These are phyloP conservation scores for Pichia sp. DNA, from an alignment of 1,139 yeast genomes.

Conservation along the genomic window DNA sequence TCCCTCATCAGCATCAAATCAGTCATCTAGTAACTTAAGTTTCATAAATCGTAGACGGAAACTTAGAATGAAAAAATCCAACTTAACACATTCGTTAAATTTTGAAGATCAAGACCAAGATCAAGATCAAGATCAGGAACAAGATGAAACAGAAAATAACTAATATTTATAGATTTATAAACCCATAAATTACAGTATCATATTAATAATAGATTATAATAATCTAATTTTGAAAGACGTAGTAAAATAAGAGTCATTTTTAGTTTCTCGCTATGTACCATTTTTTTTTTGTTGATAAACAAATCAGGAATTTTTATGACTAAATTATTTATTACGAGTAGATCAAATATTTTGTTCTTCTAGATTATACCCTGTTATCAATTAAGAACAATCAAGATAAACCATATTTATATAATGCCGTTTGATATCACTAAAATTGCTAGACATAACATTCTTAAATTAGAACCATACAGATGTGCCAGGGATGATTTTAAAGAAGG, in stretches of 20 bases:
- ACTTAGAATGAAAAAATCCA: constrained; percentile 33
- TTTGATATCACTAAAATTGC: constrained; percentile 57
- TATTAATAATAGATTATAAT: too few relatives aligned
- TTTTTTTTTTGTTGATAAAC: too few relatives aligned
- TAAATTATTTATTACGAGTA: too few relatives aligned
- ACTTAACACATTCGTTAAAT: constrained; percentile 30
- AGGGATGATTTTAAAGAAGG: constrained; percentile 90
- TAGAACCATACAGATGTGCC: constrained; percentile 94
- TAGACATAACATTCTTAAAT: constrained; percentile 73
- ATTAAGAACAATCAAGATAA: too few relatives aligned
- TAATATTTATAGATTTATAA: neutral
- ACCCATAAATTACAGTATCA: too few relatives aligned
- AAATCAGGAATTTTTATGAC: too few relatives aligned
- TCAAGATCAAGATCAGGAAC: neutral
- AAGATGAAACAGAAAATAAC: neutral
- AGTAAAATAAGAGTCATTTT: constrained; percentile 2
- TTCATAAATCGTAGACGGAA: constrained; percentile 47
- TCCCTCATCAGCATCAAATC: constrained; percentile 25
- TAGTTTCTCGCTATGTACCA: neutral
- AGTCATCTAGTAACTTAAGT: constrained; percentile 33
- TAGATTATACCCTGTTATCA: too few relatives aligned
- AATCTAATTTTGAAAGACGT: too few relatives aligned
- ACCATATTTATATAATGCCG: constrained; percentile 26
- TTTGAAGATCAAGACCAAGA: constrained; percentile 20
- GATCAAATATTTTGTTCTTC: too few relatives aligned